These are phyloP conservation scores for Lanmaoa rubissima DNA, from an alignment of 768 basidiomycete genomes.

Conservation along the genomic window DNA sequence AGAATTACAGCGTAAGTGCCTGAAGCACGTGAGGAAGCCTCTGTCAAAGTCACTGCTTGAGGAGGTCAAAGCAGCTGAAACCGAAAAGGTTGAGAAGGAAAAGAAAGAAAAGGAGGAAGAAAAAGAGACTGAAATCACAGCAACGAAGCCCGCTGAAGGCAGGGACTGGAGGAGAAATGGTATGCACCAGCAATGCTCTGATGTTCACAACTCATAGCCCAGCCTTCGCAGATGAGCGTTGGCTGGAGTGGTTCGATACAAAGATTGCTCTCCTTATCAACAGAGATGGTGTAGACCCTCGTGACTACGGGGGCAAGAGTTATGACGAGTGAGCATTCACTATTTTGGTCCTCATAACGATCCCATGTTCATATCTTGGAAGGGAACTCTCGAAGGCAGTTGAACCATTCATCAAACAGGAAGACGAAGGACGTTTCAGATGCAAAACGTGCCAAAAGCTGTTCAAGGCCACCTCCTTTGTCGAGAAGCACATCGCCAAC, in stretches of 20 bases:
- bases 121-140: conserved; percentile 37
- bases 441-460: conserved; percentile 97
- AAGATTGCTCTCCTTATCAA: conserved; percentile 83
- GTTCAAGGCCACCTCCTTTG: conserved; percentile 95
- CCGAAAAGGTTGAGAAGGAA: conserved; percentile 44
- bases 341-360: conserved; percentile 3
- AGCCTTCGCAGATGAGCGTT: conserved; percentile 66
- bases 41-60: conserved; percentile 59
- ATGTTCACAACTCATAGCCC: conserved; percentile 8
- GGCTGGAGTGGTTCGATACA: conserved; percentile 85
- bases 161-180: conserved; percentile 67
- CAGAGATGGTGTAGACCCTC: conserved; percentile 76
- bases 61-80: conserved; percentile 57
- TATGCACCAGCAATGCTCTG: conserved; percentile 31
- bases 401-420: conserved; percentile 84
- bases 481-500: conserved; percentile 95
- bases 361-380: conserved; percentile 15
- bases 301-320: conserved; percentile 85
- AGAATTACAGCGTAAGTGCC: conserved; percentile 92
- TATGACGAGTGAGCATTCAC: conserved; percentile 74
- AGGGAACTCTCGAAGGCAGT: conserved; percentile 82
- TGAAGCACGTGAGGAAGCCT: conserved; percentile 85
- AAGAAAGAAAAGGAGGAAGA: conserved; percentile 45
- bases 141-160: conserved; percentile 39
- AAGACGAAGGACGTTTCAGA: conserved; percentile 95